Evolutionary conservation across 306 rosid genomes (phyloP).

Genomic region (Acacia crassicarpa): DNA sequence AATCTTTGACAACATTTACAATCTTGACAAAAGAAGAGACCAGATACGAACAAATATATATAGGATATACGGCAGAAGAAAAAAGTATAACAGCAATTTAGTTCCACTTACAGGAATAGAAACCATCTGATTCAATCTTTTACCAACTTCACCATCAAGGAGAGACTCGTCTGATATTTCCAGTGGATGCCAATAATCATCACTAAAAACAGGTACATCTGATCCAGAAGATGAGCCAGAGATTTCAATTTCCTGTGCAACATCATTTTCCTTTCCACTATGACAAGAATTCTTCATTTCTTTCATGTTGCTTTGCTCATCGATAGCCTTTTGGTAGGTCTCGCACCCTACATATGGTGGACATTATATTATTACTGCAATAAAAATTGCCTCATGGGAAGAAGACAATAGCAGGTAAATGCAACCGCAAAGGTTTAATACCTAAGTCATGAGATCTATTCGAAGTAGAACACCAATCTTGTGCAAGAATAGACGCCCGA

Average conservation of each 20-base stretch:
- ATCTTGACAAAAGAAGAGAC: not conserved
- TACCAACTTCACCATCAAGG: constrained; percentile 94
- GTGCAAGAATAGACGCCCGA: constrained; percentile 63
- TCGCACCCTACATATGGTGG: constrained; percentile 49
- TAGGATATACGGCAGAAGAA: not conserved
- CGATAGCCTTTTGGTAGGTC: constrained; percentile 36
- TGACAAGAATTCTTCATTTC: constrained; percentile 36
- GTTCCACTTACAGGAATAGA: constrained; percentile 80
- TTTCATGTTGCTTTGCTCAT: constrained; percentile 34
- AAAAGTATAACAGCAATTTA: constrained; percentile 14
- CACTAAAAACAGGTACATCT: constrained; percentile 40
- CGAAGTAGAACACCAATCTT: constrained; percentile 71
- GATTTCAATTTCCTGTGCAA: constrained; percentile 36
- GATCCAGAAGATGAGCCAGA: constrained; percentile 40
- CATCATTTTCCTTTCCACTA: constrained; percentile 36
- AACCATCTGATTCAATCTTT: constrained; percentile 80
- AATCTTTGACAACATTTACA: not conserved
- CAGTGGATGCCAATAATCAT: constrained; percentile 44
- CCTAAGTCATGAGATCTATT: constrained; percentile 46
- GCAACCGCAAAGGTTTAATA: constrained; percentile 21
- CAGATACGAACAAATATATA: not conserved
- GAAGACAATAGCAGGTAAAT: constrained; percentile 27
- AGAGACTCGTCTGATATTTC: constrained; percentile 77
- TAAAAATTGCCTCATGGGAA: constrained; percentile 4
- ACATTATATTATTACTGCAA: constrained; percentile 31